Conservation (phyloP, 1,284 basidiomycete species). For the Xerocomus amazonicus region DNA sequence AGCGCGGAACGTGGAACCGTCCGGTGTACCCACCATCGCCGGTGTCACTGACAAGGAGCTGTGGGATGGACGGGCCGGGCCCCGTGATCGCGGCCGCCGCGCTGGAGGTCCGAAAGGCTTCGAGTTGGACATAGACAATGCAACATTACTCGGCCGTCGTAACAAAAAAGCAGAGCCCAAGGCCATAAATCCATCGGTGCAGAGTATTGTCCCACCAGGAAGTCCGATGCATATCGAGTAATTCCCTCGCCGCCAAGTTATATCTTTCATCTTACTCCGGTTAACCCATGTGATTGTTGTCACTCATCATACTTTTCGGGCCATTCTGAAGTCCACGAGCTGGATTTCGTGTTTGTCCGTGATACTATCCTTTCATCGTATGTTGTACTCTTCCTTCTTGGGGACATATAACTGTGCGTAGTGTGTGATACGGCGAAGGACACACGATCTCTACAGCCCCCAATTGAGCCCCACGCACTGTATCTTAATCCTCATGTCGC, state of each 20-base stretch:
- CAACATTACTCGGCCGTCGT: conserved; percentile 78
- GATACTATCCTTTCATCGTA: conserved; percentile 14
- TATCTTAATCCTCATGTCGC: conserved; percentile 14
- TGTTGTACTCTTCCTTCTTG: conserved; percentile 8
- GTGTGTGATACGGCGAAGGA: conserved; percentile 18
- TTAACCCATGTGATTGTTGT: background rate
- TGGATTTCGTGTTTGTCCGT: background rate
- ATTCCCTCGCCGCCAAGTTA: background rate
- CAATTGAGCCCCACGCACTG: conserved; percentile 11
- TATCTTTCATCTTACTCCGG: background rate
- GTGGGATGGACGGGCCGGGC: conserved; percentile 71
- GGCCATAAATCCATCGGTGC: conserved; percentile 39
- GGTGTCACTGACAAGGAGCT: conserved; percentile 33
- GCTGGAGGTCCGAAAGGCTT: conserved; percentile 46
- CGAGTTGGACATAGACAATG: conserved; percentile 79
- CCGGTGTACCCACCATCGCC: conserved; percentile 14
- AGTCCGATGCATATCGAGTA: conserved; percentile 39
- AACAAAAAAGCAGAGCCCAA: conserved; percentile 41
- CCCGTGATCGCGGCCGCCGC: conserved; percentile 55
- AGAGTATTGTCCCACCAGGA: conserved; percentile 32
- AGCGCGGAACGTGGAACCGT: conserved; percentile 39
- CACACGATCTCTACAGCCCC: conserved; percentile 6
- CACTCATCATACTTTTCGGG: background rate
- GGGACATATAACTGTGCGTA: conserved; percentile 7
- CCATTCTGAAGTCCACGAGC: background rate